Evolutionary conservation across 2,329 filamentous ascomycete genomes (phyloP).

Genomic region (Cladosporium sp.): DNA sequence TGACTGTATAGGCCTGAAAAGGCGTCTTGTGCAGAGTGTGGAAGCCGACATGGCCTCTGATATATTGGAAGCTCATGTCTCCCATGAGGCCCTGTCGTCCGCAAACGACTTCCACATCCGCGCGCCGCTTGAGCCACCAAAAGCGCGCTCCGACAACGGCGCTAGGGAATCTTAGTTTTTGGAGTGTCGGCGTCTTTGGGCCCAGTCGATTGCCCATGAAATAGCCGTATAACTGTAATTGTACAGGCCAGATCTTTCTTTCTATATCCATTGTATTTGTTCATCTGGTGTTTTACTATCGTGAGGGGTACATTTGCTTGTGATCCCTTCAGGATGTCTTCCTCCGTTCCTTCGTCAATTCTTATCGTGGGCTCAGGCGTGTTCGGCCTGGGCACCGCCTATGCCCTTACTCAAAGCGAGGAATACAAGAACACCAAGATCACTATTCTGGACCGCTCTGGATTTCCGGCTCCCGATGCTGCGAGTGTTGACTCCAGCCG

Average conservation of each 20-base stretch:
- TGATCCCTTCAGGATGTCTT: background rate
- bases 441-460: slow-evolving; percentile 58
- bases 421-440: slow-evolving; percentile 52
- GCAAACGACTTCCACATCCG: slow-evolving; percentile 4
- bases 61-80: background rate
- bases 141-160: slow-evolving; percentile 5
- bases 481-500: slow-evolving; percentile 57
- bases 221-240: background rate
- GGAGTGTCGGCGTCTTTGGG: background rate
- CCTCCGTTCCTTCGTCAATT: slow-evolving; percentile 42
- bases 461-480: slow-evolving; percentile 59
- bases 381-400: slow-evolving; percentile 65
- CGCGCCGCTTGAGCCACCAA: slow-evolving; percentile 7
- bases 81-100: background rate
- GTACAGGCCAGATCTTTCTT: background rate
- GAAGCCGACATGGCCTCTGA: slow-evolving; percentile 5
- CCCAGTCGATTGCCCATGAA: background rate
- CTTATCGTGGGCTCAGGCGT: slow-evolving; percentile 55
- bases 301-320: background rate
- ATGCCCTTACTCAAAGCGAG: slow-evolving; percentile 65
- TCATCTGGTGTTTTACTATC: background rate
- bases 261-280: background rate
- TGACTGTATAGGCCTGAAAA: background rate
- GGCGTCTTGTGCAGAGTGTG: slow-evolving; percentile 4
- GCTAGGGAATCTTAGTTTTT: background rate